Conservation (phyloP, 495 filamentous ascomycete species). For the Aspergillus heteromorphus region DNA sequence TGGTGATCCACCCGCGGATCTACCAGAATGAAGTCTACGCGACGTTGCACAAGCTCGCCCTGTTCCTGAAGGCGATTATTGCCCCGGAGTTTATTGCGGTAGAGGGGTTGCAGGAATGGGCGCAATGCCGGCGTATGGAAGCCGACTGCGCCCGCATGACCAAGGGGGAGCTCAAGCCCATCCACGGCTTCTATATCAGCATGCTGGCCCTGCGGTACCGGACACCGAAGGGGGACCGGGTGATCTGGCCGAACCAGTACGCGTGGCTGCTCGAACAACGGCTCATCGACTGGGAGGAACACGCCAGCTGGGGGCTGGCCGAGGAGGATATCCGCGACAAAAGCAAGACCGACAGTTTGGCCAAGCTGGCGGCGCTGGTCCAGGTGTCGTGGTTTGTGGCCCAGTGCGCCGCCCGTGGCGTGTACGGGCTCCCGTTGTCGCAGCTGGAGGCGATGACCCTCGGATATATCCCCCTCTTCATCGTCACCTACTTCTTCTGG, state of each 20-base stretch:
- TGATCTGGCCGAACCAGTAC: slow-evolving; percentile 33
- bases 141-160: slow-evolving; percentile 17
- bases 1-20: slow-evolving; percentile 34
- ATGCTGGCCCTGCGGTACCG: slow-evolving; percentile 34
- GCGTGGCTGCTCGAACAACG: slow-evolving; percentile 27
- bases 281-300: slow-evolving; percentile 25
- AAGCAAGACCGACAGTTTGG: slow-evolving; percentile 30
- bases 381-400: slow-evolving; percentile 30
- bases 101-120: slow-evolving; percentile 36
- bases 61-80: slow-evolving; percentile 27
- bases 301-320: slow-evolving; percentile 25
- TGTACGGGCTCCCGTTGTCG: slow-evolving; percentile 24
- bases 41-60: slow-evolving; percentile 23
- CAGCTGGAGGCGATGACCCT: slow-evolving; percentile 35
- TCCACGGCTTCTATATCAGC: slow-evolving; percentile 35
- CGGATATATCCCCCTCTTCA: slow-evolving; percentile 29
- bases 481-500: slow-evolving; percentile 34
- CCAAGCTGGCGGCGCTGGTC: slow-evolving; percentile 26
- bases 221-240: slow-evolving; percentile 18
- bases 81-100: slow-evolving; percentile 35
- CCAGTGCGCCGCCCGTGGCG: slow-evolving; percentile 25
- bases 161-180: slow-evolving; percentile 18
- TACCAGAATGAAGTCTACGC: slow-evolving; percentile 18
- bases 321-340: slow-evolving; percentile 28
- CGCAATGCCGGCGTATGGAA: slow-evolving; percentile 24